phyloP scores from a whole-genome alignment of 208 protist genomes.

The Jaenimonas drosophilae region DNA sequence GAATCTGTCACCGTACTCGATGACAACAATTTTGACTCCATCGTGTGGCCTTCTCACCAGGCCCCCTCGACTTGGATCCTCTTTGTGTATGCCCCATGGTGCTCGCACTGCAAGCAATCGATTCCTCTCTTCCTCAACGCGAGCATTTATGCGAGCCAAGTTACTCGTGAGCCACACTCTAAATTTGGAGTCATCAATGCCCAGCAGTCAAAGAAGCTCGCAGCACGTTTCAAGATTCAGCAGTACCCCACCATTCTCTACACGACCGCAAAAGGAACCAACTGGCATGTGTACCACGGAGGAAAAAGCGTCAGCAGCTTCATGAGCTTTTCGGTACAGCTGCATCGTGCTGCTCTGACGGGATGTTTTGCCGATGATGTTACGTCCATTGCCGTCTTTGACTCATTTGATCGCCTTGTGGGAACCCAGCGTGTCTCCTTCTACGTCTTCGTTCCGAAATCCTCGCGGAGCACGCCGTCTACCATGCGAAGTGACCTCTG shows the following conservation, averaged over 20 bases:
- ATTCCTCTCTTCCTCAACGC: constrained; percentile 68
- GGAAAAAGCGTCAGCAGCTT: constrained; percentile 37
- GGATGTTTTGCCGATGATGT: constrained; percentile 62
- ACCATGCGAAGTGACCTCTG: constrained; percentile 24
- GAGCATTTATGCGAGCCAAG: constrained; percentile 21
- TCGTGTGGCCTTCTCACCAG: constrained; percentile 36
- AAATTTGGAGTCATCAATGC: constrained; percentile 55
- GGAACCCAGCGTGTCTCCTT: constrained; percentile 37
- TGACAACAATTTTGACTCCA: constrained; percentile 49
- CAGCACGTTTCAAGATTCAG: constrained; percentile 40
- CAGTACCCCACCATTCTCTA: constrained; percentile 69
- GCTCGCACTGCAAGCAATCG: constrained; percentile 62
- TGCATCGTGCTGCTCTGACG: constrained; percentile 24
- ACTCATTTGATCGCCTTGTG: constrained; percentile 18
- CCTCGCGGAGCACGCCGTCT: constrained; percentile 10
- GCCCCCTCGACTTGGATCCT: constrained; percentile 43
- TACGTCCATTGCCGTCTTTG: constrained; percentile 25
- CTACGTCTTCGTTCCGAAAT: constrained; percentile 50
- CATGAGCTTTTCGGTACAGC: constrained; percentile 40
- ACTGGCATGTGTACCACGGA: constrained; percentile 49
- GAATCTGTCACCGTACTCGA: constrained; percentile 21
- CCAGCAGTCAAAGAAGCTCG: constrained; percentile 23
- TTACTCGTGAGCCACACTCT: constrained; percentile 18
- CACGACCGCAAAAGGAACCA: constrained; percentile 46
- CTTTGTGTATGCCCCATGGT: constrained; percentile 80